Evolutionary conservation across 2,329 filamentous ascomycete species (phyloP).

Genomic region (Chaetomium olivaceum): DNA sequence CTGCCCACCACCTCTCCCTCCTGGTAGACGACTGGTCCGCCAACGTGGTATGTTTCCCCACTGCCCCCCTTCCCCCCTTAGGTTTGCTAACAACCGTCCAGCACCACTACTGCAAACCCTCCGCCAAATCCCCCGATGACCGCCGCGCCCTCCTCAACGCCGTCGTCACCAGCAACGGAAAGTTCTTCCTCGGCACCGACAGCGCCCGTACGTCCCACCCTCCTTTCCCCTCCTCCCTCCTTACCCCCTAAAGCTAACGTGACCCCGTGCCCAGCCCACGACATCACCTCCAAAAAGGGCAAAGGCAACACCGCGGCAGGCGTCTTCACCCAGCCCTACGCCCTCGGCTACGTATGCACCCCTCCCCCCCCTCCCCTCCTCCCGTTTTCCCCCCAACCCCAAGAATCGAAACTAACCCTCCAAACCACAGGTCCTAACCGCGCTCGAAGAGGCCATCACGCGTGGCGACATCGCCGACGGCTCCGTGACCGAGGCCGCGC

Average conservation of each 20-base stretch:
- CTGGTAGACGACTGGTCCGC: constrained; percentile 70
- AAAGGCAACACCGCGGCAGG: constrained; percentile 65
- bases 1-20: constrained; percentile 81
- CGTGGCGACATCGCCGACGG: constrained; percentile 52
- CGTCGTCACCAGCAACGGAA: constrained; percentile 57
- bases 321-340: constrained; percentile 77
- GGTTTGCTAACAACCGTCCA: constrained; percentile 37
- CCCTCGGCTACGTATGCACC: constrained; percentile 44
- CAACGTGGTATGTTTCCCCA: constrained; percentile 45
- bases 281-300: constrained; percentile 58
- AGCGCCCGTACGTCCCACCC: constrained; percentile 60
- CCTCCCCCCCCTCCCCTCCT: neutral
- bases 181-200: constrained; percentile 75
- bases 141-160: constrained; percentile 71
- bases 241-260: neutral
- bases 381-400: constrained; percentile 14
- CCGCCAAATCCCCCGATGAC: constrained; percentile 70
- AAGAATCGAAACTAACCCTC: neutral
- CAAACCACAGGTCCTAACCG: constrained; percentile 59
- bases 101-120: constrained; percentile 76
- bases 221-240: neutral
- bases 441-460: constrained; percentile 61
- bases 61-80: constrained; percentile 35
- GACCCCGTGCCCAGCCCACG: constrained; percentile 46
- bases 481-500: constrained; percentile 54